Evolutionary conservation across 345 rosid species (phyloP), one percentile per base, ranked within the genome.

Genomic region (Dovyalis caffra): DNA sequence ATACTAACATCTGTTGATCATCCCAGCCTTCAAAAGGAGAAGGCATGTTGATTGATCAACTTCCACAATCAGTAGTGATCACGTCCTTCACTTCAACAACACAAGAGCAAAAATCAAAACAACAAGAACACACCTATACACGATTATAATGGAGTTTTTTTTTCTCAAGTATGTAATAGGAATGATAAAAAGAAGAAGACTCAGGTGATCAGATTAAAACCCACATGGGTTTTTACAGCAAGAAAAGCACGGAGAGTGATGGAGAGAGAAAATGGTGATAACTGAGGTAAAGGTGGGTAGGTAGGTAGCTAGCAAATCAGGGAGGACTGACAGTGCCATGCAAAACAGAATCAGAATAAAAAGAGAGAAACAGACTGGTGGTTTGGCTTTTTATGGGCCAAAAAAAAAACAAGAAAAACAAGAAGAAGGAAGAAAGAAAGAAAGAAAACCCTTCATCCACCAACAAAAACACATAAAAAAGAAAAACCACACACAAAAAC

Each of bases 241-340:
- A 51, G 71, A 76, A 68, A 68, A 61, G 58, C 63, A 37, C 29
- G 53, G 56, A 74, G 20, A 51, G 56, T 61, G 56, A 49, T 43
- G 53, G 56, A 74, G 20, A 51, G 56, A 68, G 56, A 49, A 31
- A 12, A 29, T n/a, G 28, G 6, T 0, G 49, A 40, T 57, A 29
- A 25, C 43, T 66, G 43, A 35, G 31, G 11, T 10, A 26, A 21
- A 56, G 49, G 21, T 47, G 8, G 58, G 51, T 14, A 8, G 23
- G 45, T 38, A 68, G n/a, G 70, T 65, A 80, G 76, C 70, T 45
- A 72, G 79, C 16, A 43, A 43, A 43, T 15, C 47, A 43, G 47
- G 47, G 62, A 57, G 28, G 62, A n/a, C 23, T 68, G 76, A 58
- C 70, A 70, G 62, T 77, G 73, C 78, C 81, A 81, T 81, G 84